Base-by-base conservation (phyloP, 441 rosid species). In the Adansonia madagascariensis region DNA sequence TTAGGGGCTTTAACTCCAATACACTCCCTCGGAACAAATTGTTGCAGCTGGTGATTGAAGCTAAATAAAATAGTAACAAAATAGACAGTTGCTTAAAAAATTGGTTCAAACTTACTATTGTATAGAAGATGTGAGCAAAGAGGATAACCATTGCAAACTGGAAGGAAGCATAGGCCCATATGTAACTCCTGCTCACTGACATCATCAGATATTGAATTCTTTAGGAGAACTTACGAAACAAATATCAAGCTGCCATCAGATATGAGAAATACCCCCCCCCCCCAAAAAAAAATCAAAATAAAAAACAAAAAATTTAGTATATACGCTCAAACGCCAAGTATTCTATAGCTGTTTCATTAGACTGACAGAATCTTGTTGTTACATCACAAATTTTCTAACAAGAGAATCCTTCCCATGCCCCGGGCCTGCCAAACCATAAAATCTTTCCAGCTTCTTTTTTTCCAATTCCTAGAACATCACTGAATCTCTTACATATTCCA, bases 111-210 rank as follows among this genome's bases (percentile, higher is more conserved):
- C 84, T 83, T 80, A 86, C 89, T 57, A 84, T 43, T 43, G 85
- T 73, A 64, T 84, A 86, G 72, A 86, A 86, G 62, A 86, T 79
- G 69, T 86, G 86, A 73, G 89, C 84, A 56, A 82, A 86, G 49
- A 86, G 84, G 76, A 86, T 80, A 71, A 86, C 83, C 55, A 82
- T 73, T 1, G 84, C 87, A 80, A 84, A 84, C 77, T 86, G 89
- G 72, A 82, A 81, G 46, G 83, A 79, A 39, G 86, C 83, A 76
- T 86, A 86, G 20, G 84, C 84, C 89, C 87, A 86, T 10, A 86
- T 81, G 78, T 77, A 86, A 77, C 84, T 76, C 77, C 84, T 79
- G 79, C 80, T 82, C 73, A 86, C 89, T 86, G 86, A 70, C 81
- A 81, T 52, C 77, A 68, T 57, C 66, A 81, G 55, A 72, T 2